These are phyloP conservation scores for Meredithiella fracta DNA, from an alignment of 2,329 filamentous ascomycete species.

Conservation along the genomic window DNA sequence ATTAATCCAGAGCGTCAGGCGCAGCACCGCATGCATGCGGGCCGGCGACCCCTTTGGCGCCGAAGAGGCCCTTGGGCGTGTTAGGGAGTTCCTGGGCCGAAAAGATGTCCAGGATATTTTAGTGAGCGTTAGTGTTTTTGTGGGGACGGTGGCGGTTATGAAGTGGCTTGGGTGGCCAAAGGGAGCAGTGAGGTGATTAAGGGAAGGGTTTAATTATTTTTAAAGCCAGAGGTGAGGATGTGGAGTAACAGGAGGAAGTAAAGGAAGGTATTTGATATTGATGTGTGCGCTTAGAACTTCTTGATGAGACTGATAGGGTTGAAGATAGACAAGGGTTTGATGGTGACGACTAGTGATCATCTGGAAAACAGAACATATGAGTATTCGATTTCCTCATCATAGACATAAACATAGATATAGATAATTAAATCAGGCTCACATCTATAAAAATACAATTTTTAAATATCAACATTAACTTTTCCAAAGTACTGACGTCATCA, in stretches of 20 bases:
- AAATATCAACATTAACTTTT: not conserved
- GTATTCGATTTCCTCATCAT: too few species aligned
- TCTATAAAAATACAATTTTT: not conserved
- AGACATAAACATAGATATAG: too few species aligned
- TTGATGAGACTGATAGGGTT: not conserved
- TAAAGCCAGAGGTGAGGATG: not conserved
- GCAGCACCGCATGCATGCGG: too few species aligned
- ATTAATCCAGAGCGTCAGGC: not conserved
- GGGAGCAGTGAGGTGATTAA: not conserved
- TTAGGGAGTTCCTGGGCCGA: not conserved
- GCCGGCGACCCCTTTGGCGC: not conserved
- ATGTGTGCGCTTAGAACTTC: not conserved
- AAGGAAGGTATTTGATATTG: not conserved
- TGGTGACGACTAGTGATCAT: too few species aligned
- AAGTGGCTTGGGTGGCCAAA: not conserved
- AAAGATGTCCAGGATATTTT: constrained; percentile 3
- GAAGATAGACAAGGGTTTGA: too few species aligned
- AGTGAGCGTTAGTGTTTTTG: not conserved
- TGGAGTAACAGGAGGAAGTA: not conserved
- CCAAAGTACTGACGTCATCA: not conserved
- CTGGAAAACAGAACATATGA: too few species aligned
- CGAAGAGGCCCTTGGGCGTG: not conserved
- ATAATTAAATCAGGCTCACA: too few species aligned
- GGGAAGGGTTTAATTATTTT: constrained; percentile 3
- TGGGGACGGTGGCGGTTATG: not conserved